Conservation (phyloP, 768 basidiomycete species). For the Russula emetica region DNA sequence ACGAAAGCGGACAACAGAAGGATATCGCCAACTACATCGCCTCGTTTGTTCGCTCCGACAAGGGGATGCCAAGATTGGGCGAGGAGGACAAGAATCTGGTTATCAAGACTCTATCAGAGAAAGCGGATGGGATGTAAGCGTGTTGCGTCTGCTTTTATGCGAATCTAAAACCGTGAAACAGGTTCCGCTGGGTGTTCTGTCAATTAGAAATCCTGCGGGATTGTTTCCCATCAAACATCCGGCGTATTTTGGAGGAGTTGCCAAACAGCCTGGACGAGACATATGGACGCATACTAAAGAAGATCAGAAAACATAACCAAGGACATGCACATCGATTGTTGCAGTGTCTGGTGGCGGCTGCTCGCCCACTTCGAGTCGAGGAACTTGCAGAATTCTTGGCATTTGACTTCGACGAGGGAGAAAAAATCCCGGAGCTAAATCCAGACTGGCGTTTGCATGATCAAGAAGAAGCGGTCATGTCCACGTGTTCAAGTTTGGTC, state of each 20-base stretch:
- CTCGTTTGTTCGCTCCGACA: neutral
- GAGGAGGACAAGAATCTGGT: neutral
- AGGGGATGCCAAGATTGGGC: neutral
- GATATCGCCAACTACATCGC: neutral
- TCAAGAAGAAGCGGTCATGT: neutral
- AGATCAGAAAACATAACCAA: neutral
- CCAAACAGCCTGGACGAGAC: slow-evolving; percentile 1
- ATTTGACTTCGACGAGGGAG: neutral
- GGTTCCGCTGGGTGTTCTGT: neutral
- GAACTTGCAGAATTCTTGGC: slow-evolving; percentile 4
- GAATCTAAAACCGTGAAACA: too few species aligned
- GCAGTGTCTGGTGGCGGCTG: neutral
- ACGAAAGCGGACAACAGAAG: neutral
- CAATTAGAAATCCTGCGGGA: neutral
- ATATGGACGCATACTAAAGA: slow-evolving; percentile 4
- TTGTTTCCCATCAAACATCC: neutral
- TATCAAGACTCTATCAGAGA: neutral
- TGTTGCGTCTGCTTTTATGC: too few species aligned
- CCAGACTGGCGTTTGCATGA: neutral
- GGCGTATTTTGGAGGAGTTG: neutral
- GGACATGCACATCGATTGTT: slow-evolving; percentile 3
- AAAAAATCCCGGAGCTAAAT: neutral
- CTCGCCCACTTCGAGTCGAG: slow-evolving; percentile 4
- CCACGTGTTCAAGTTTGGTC: slow-evolving; percentile 1
- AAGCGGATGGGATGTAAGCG: neutral